These are phyloP conservation scores for Strigomonas galati DNA, from an alignment of 208 protist species.

Conservation along the genomic window DNA sequence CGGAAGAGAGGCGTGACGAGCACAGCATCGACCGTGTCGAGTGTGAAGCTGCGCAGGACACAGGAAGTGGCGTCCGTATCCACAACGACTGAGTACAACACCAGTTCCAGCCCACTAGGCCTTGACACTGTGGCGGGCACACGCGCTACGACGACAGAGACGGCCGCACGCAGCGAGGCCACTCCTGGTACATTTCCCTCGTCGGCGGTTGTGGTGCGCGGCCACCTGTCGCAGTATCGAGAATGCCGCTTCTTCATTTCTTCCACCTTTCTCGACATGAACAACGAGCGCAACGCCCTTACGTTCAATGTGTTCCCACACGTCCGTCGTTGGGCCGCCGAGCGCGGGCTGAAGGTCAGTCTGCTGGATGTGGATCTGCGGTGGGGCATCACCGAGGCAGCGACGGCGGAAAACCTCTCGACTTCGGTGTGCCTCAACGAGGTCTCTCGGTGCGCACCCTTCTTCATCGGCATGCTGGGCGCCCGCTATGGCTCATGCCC, in stretches of 20 bases:
- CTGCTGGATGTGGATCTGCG: conserved; percentile 93
- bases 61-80: neutral
- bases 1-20: neutral
- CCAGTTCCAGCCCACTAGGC: neutral
- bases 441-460: conserved; percentile 91
- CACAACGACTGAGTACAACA: neutral
- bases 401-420: conserved; percentile 65
- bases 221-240: conserved; percentile 31
- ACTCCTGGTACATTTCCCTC: neutral
- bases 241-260: conserved; percentile 94
- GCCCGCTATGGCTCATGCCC: conserved; percentile 84
- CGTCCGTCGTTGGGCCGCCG: conserved; percentile 73
- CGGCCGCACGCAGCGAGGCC: neutral
- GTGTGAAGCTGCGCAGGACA: neutral
- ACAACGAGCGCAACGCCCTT: conserved; percentile 94
- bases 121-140: too few species aligned
- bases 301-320: conserved; percentile 92
- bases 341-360: conserved; percentile 55
- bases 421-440: conserved; percentile 92
- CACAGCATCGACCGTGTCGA: neutral
- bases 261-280: conserved; percentile 96
- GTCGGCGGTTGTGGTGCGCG: conserved; percentile 19
- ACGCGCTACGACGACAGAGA: too few species aligned
- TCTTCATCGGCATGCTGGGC: conserved; percentile 93
- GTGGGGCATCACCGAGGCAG: conserved; percentile 93